A percentile compares a stretch with the other conserved stretches of the same genome.
These are phyloP conservation scores for Ophiostoma sp. DNA, from an alignment of 2,329 filamentous ascomycete genomes.

Conservation along the genomic window DNA sequence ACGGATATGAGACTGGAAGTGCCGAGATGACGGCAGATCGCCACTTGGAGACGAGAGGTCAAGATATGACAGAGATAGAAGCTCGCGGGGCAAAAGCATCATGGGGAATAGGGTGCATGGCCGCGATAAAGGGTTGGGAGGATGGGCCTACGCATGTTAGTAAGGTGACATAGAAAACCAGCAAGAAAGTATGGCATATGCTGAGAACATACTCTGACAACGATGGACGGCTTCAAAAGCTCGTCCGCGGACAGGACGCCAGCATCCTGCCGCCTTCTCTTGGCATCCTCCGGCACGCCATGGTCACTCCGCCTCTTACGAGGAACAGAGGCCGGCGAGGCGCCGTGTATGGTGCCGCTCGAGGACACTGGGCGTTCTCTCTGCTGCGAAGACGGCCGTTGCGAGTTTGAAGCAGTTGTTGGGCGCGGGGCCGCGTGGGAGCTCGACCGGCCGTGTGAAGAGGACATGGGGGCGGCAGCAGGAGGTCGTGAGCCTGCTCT, in stretches of 20 bases:
- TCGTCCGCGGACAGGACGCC: slow-evolving; percentile 48
- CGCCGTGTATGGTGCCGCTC: slow-evolving; percentile 37
- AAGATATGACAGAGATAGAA: slow-evolving; percentile 61
- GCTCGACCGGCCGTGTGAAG: slow-evolving; percentile 29
- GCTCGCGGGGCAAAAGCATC: slow-evolving; percentile 62
- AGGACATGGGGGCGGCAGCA: slow-evolving; percentile 22
- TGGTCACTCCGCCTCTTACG: slow-evolving; percentile 33
- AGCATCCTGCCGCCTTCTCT: slow-evolving; percentile 21
- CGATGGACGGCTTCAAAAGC: slow-evolving; percentile 53
- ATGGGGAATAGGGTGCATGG: slow-evolving; percentile 60
- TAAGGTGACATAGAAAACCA: background rate
- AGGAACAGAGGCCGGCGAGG: slow-evolving; percentile 41
- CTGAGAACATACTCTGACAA: slow-evolving; percentile 48
- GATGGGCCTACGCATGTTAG: slow-evolving; percentile 50
- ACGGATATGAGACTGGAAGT: slow-evolving; percentile 63
- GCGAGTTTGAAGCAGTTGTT: slow-evolving; percentile 30
- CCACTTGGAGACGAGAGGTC: slow-evolving; percentile 56
- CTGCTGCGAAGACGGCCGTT: slow-evolving; percentile 34
- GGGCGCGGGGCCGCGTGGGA: slow-evolving; percentile 53
- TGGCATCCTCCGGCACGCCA: slow-evolving; percentile 32
- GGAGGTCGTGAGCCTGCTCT: background rate
- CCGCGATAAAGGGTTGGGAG: slow-evolving; percentile 52
- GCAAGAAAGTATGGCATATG: no score
- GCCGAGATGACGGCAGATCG: slow-evolving; percentile 53
- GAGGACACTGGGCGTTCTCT: slow-evolving; percentile 32